Conservation (phyloP, 352 stramenopile species). For the Globisporangium polare region DNA sequence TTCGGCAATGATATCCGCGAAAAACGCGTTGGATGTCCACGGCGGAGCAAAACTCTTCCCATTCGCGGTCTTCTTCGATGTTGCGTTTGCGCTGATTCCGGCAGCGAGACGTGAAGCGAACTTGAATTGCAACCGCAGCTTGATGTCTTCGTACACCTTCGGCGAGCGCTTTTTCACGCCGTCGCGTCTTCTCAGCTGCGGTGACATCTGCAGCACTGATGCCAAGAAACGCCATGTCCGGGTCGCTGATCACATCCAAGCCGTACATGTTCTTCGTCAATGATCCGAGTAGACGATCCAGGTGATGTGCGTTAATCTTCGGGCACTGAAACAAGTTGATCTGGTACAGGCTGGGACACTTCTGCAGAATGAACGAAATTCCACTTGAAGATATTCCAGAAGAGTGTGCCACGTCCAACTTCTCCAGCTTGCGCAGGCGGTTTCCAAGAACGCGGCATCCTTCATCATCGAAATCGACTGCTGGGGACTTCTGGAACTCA, state of each 20-base stretch:
- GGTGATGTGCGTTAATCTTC: conserved; percentile 23
- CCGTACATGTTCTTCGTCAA: conserved; percentile 29
- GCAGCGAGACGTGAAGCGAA: conserved; percentile 31
- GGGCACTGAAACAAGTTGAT: conserved; percentile 47
- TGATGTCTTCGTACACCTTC: conserved; percentile 18
- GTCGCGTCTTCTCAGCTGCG: conserved; percentile 27
- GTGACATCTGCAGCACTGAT: conserved; percentile 37
- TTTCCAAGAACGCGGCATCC: conserved; percentile 25
- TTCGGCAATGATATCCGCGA: conserved; percentile 38
- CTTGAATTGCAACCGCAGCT: conserved; percentile 39
- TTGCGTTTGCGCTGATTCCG: conserved; percentile 22
- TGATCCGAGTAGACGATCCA: conserved; percentile 21
- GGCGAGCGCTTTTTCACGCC: conserved; percentile 26
- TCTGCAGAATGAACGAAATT: conserved; percentile 25
- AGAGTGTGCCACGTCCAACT: conserved; percentile 35
- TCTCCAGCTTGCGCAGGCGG: conserved; percentile 33
- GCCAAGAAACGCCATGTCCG: conserved; percentile 30
- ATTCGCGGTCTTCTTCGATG: conserved; percentile 25
- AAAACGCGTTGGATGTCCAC: conserved; percentile 58
- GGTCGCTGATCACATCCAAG: conserved; percentile 54
- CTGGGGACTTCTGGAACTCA: conserved; percentile 21
- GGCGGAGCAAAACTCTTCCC: conserved; percentile 44
- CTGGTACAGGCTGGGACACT: conserved; percentile 39
- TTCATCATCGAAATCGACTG: conserved; percentile 23
- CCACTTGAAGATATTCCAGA: conserved; percentile 23